phyloP scores from a whole-genome alignment of 2,329 filamentous ascomycete species.

The Hypoxylon sp. region DNA sequence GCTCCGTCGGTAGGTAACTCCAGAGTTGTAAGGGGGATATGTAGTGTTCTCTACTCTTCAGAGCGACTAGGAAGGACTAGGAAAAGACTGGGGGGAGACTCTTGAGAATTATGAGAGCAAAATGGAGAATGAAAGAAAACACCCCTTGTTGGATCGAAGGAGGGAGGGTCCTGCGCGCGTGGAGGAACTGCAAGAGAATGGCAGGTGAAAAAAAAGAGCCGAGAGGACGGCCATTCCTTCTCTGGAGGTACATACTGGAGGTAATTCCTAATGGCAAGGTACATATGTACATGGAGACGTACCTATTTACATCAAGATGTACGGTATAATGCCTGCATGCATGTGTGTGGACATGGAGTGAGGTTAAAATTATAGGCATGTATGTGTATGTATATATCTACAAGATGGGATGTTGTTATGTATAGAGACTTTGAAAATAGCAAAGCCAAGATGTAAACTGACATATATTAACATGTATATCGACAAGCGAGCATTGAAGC shows the following conservation, averaged over 20 bases:
- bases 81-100: slow-evolving; percentile 2
- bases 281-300: slow-evolving; percentile 3
- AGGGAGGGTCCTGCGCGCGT: slow-evolving; percentile 40
- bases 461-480: background rate
- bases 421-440: slow-evolving; percentile 18
- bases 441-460: slow-evolving; percentile 9
- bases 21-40: slow-evolving; percentile 1
- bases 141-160: slow-evolving; percentile 43
- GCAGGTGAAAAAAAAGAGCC: slow-evolving; percentile 45
- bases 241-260: slow-evolving; percentile 3
- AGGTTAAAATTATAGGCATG: slow-evolving; percentile 3
- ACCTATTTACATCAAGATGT: background rate
- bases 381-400: background rate
- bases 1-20: slow-evolving; percentile 13
- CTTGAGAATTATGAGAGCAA: slow-evolving; percentile 23
- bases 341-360: no score
- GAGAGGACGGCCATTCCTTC: slow-evolving; percentile 39
- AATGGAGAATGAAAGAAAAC: slow-evolving; percentile 29
- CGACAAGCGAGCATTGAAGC: background rate
- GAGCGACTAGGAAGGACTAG: background rate
- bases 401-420: background rate
- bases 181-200: slow-evolving; percentile 44
- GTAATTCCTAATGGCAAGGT: slow-evolving; percentile 2
- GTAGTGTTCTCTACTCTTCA: background rate
- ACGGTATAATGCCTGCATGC: no score